Conservation (phyloP, 139 green algal species). For the Penium margaritaceum region DNA sequence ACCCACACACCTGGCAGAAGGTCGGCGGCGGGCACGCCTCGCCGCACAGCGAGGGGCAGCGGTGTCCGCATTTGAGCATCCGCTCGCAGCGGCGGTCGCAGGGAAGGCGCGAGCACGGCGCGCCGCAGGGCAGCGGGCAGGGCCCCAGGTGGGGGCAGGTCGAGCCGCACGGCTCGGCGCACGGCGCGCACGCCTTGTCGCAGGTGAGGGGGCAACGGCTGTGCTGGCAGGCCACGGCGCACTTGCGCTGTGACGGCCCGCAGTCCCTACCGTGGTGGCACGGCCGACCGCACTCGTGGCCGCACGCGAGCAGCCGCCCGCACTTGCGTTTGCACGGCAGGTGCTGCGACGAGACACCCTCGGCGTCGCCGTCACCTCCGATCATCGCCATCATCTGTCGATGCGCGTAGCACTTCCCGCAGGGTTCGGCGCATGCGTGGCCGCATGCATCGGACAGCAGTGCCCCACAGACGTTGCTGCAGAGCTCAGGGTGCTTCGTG, state of each 20-base stretch:
- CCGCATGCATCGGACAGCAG: neutral
- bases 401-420: neutral
- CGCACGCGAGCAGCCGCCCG: slow-evolving; percentile 16
- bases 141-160: slow-evolving; percentile 53
- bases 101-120: slow-evolving; percentile 59
- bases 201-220: slow-evolving; percentile 37
- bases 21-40: slow-evolving; percentile 45
- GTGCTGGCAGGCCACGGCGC: slow-evolving; percentile 28
- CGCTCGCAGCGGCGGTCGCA: slow-evolving; percentile 59
- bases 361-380: no score
- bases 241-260: slow-evolving; percentile 11
- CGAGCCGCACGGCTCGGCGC: slow-evolving; percentile 57
- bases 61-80: slow-evolving; percentile 52
- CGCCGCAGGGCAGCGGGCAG: slow-evolving; percentile 60
- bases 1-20: slow-evolving; percentile 43
- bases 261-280: slow-evolving; percentile 19
- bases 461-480: neutral
- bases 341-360: no score
- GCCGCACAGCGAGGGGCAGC: slow-evolving; percentile 56
- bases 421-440: neutral
- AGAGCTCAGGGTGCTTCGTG: neutral
- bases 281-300: neutral
- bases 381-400: no score
- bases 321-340: slow-evolving; percentile 7
- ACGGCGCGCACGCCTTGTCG: slow-evolving; percentile 51